Percentiles rank a stretch among this genome's conserved stretches.
These are phyloP conservation scores for Petrea volubilis DNA, from an alignment of 257 asterid species.

Conservation along the genomic window DNA sequence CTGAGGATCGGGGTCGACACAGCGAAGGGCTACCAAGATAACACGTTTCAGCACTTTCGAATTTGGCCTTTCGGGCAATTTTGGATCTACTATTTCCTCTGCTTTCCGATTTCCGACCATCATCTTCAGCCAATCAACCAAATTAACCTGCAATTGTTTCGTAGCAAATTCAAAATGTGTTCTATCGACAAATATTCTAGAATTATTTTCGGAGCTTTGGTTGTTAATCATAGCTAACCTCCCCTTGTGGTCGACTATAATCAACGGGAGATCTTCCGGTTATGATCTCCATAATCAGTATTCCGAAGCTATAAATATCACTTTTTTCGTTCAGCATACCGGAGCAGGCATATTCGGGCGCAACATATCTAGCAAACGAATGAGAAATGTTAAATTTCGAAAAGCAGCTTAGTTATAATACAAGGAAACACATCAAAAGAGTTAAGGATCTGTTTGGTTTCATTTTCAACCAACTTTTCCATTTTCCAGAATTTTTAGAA, in stretches of 20 bases:
- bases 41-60: constrained; percentile 87
- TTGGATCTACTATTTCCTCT: constrained; percentile 91
- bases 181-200: constrained; percentile 1
- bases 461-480: too few relatives aligned
- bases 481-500: too few relatives aligned
- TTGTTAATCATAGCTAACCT: constrained; percentile 50
- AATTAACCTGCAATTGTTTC: constrained; percentile 62
- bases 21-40: constrained; percentile 86
- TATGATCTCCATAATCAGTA: constrained; percentile 90
- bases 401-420: not conserved
- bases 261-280: constrained; percentile 95
- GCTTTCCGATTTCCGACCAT: constrained; percentile 91
- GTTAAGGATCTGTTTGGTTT: not conserved
- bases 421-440: not conserved
- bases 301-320: constrained; percentile 93
- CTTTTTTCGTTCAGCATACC: constrained; percentile 98
- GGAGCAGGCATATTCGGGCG: constrained; percentile 98
- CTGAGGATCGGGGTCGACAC: constrained; percentile 97
- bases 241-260: constrained; percentile 75
- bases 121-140: constrained; percentile 91
- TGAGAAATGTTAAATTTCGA: not conserved
- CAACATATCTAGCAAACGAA: constrained; percentile 72
- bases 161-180: not conserved
- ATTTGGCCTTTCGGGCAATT: constrained; percentile 73
- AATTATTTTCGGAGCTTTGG: not conserved